phyloP scores from a whole-genome alignment of 83 land plant species.

The Picea engelmannii region DNA sequence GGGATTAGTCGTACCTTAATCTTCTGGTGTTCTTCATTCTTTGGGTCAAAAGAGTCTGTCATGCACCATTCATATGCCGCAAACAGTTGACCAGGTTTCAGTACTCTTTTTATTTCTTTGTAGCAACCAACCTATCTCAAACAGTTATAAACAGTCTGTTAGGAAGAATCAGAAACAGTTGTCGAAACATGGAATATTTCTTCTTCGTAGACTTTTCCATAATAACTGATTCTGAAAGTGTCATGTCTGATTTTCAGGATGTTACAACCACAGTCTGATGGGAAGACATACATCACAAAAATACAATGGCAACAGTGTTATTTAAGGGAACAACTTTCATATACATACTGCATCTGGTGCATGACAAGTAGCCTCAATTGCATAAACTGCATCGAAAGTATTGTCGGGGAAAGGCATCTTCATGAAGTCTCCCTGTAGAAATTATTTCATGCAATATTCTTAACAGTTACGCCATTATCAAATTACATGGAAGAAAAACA shows the following conservation, averaged over 20 bases:
- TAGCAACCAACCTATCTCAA: slow-evolving; percentile 84
- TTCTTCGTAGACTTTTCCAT: background rate
- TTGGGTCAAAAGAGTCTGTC: slow-evolving; percentile 88
- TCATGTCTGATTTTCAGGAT: background rate
- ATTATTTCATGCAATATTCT: slow-evolving; percentile 3
- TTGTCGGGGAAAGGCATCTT: slow-evolving; percentile 88
- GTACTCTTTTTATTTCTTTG: slow-evolving; percentile 82
- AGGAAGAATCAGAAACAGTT: slow-evolving; percentile 4
- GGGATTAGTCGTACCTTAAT: slow-evolving; percentile 60
- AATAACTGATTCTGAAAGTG: background rate
- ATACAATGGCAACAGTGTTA: background rate
- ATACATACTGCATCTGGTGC: slow-evolving; percentile 91
- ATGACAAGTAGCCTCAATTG: slow-evolving; percentile 99
- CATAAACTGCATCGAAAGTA: slow-evolving; percentile 90
- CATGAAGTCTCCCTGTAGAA: slow-evolving; percentile 96
- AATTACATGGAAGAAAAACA: background rate
- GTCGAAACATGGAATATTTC: background rate
- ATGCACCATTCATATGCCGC: slow-evolving; percentile 99
- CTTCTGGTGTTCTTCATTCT: slow-evolving; percentile 71
- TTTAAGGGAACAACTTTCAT: background rate
- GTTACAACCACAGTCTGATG: background rate
- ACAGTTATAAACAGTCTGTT: slow-evolving; percentile 18
- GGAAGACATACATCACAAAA: background rate
- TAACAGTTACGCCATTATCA: slow-evolving; percentile 13
- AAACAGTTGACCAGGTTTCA: slow-evolving; percentile 96